Percentiles rank a stretch among this genome's conserved stretches.
Conservation (phyloP, 2,329 filamentous ascomycete genomes). For the Hypoxylon rubiginosum region DNA sequence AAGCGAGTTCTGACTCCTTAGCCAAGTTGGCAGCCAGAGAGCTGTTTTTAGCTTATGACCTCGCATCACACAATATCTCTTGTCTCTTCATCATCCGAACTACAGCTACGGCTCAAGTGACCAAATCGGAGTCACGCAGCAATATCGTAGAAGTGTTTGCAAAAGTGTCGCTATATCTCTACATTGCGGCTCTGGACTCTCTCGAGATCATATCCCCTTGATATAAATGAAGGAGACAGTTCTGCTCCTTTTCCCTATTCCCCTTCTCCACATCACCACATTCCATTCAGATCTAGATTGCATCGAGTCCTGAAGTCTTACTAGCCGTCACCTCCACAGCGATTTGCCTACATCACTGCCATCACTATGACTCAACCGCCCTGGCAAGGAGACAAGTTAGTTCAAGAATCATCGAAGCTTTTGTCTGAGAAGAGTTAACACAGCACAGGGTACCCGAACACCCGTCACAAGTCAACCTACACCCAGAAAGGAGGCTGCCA, state of each 20-base stretch:
- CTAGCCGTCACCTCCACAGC: neutral
- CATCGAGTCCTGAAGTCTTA: neutral
- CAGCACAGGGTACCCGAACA: slow-evolving; percentile 3
- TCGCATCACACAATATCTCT: slow-evolving; percentile 9
- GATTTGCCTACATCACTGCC: neutral
- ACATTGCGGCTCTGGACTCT: neutral
- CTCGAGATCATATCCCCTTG: neutral
- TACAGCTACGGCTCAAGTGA: slow-evolving; percentile 8
- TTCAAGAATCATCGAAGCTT: neutral
- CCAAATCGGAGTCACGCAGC: slow-evolving; percentile 8
- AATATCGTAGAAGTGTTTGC: slow-evolving; percentile 3
- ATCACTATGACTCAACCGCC: slow-evolving; percentile 10
- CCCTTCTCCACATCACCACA: neutral
- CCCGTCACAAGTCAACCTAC: neutral
- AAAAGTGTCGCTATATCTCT: neutral
- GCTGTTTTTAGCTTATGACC: neutral
- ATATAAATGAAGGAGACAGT: slow-evolving; percentile 13
- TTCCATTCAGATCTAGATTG: neutral
- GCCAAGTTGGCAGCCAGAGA: slow-evolving; percentile 1
- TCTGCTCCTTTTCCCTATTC: neutral
- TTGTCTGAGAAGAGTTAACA: slow-evolving; percentile 10
- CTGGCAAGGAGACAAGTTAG: slow-evolving; percentile 18
- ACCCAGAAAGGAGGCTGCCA: neutral
- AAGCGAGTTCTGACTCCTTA: slow-evolving; percentile 3
- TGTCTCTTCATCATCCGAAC: slow-evolving; percentile 21